phyloP scores from a whole-genome alignment of 768 basidiomycete genomes.

The Podaxis sp. region DNA sequence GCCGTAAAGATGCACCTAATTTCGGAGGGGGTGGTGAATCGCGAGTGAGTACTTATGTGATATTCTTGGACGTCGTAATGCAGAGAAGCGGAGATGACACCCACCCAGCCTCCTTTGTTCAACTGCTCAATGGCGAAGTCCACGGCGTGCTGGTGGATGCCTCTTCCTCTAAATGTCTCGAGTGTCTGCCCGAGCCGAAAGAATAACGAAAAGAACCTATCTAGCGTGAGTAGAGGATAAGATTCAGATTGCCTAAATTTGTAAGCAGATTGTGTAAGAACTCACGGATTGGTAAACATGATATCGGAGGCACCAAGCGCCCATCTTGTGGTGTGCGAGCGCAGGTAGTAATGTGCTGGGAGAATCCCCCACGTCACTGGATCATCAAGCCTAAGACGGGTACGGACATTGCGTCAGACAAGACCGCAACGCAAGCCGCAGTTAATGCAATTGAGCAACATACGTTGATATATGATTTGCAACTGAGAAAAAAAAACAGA shows the following conservation, averaged over 20 bases:
- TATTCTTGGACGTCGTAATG: constrained; percentile 2
- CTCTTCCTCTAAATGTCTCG: constrained; percentile 89
- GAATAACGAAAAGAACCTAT: constrained; percentile 78
- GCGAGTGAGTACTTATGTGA: not conserved
- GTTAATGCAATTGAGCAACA: constrained; percentile 24
- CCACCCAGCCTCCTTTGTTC: constrained; percentile 83
- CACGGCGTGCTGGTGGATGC: constrained; percentile 85
- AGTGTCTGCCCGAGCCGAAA: constrained; percentile 89
- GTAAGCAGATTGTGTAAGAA: constrained; percentile 17
- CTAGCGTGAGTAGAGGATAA: constrained; percentile 27
- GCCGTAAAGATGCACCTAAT: constrained; percentile 84
- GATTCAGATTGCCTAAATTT: not conserved
- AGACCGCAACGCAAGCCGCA: no score
- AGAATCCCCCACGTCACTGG: constrained; percentile 88
- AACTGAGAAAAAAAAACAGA: constrained; percentile 45
- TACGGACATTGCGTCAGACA: constrained; percentile 14
- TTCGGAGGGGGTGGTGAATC: not conserved
- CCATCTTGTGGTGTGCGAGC: constrained; percentile 74
- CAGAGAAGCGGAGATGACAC: constrained; percentile 24
- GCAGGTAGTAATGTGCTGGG: constrained; percentile 61
- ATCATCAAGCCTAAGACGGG: constrained; percentile 64
- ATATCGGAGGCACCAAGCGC: constrained; percentile 91
- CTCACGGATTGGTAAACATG: constrained; percentile 92
- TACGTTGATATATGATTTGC: constrained; percentile 94
- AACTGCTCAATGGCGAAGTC: constrained; percentile 81